Percentiles rank a stretch among this genome's conserved stretches.
Conservation (phyloP, 352 stramenopile genomes). For the Phytopythium kandeliae region DNA sequence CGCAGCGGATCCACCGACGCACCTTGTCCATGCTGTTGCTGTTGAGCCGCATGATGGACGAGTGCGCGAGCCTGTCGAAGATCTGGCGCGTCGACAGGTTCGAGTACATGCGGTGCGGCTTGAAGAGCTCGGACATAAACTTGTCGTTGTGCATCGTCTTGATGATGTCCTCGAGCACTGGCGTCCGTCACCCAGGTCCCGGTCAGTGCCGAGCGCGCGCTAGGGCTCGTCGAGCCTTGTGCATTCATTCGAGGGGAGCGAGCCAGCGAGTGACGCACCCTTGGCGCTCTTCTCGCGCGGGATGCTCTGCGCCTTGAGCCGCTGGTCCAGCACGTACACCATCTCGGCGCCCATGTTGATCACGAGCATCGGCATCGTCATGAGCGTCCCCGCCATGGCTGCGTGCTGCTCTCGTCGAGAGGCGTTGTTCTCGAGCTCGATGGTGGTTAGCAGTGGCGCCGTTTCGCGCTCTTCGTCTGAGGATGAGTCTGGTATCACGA, state of each 20-base stretch:
- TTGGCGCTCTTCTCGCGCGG: conserved; percentile 86
- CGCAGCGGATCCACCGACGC: no score
- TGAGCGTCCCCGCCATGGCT: conserved; percentile 56
- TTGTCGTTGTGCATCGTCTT: conserved; percentile 91
- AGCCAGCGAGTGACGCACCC: conserved; percentile 14
- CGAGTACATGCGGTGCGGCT: conserved; percentile 90
- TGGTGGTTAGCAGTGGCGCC: no score
- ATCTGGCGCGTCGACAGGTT: conserved; percentile 87
- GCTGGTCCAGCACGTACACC: conserved; percentile 92
- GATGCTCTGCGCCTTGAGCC: conserved; percentile 89
- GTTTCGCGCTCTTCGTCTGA: no score
- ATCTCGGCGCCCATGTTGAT: conserved; percentile 94
- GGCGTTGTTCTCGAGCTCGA: no score
- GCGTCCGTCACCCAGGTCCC: no score
- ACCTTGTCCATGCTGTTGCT: conserved; percentile 93
- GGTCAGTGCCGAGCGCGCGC: no score
- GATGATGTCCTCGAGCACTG: conserved; percentile 89
- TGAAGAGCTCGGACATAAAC: conserved; percentile 91
- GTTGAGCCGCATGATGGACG: conserved; percentile 93
- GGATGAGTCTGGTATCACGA: no score
- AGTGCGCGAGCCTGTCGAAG: conserved; percentile 90
- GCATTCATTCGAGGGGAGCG: no score
- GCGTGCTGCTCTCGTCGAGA: no score
- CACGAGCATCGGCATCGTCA: conserved; percentile 91
- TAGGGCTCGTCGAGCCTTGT: no score